Percentiles rank a stretch among this genome's conserved stretches.
Conservation (phyloP, 176 grass and related monocot species). For the Oryza nivara region DNA sequence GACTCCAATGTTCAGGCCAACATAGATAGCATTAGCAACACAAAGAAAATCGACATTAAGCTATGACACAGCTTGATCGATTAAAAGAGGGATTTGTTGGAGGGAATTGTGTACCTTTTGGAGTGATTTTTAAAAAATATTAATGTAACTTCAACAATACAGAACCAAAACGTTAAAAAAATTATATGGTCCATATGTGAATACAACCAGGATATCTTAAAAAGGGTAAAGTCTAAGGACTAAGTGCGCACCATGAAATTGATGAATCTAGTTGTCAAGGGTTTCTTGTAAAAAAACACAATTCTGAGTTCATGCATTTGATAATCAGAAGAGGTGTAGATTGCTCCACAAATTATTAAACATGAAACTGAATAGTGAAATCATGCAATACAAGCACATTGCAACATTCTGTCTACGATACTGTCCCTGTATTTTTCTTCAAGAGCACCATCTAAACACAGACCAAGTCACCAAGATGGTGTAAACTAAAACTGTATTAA, state of each 20-base stretch:
- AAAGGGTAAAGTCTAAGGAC: background rate
- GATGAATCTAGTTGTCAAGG: background rate
- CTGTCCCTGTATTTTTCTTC: background rate
- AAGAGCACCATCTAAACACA: conserved; percentile 7
- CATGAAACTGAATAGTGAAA: conserved; percentile 6
- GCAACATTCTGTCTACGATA: background rate
- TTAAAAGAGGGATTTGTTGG: too few species aligned
- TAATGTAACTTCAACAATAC: background rate
- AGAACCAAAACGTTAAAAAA: background rate
- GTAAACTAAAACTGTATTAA: conserved; percentile 1
- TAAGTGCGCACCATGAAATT: background rate
- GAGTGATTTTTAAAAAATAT: background rate
- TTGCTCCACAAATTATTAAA: background rate
- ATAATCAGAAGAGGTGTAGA: background rate
- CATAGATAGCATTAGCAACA: too few species aligned
- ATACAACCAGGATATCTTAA: background rate
- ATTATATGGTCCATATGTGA: background rate
- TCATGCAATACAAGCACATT: background rate
- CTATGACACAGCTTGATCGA: too few species aligned
- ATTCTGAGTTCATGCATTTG: background rate
- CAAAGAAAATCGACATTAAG: too few species aligned
- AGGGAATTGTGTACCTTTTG: background rate
- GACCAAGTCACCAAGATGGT: background rate
- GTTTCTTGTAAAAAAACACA: background rate
- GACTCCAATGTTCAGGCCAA: background rate